Evolutionary conservation across 345 rosid genomes (phyloP).

Genomic region (Geranium rotundifolium): DNA sequence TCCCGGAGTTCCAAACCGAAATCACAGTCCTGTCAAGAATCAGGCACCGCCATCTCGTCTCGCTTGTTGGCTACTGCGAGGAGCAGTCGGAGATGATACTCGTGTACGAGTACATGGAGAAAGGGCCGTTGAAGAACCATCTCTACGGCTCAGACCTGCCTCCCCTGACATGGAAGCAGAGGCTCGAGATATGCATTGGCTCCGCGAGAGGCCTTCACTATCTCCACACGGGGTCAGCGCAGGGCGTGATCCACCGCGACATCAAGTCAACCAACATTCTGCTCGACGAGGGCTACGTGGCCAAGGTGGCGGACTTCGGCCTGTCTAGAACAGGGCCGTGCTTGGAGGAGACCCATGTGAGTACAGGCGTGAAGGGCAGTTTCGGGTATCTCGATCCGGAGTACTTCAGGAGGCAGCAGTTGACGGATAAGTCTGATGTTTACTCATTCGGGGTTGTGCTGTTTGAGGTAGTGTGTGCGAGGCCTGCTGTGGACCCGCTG

Average conservation of each 20-base stretch:
- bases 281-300: constrained; percentile 47
- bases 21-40: constrained; percentile 70
- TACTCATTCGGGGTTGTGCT: constrained; percentile 91
- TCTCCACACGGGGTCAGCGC: constrained; percentile 89
- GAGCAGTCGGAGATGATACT: constrained; percentile 92
- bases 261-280: constrained; percentile 85
- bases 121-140: constrained; percentile 79
- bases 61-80: constrained; percentile 85
- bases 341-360: constrained; percentile 82
- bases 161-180: constrained; percentile 80
- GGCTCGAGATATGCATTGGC: constrained; percentile 83
- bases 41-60: constrained; percentile 87
- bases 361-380: constrained; percentile 95
- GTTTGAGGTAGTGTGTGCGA: constrained; percentile 86
- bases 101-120: constrained; percentile 91
- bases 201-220: constrained; percentile 94
- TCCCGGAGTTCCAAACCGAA: constrained; percentile 89
- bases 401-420: constrained; percentile 88
- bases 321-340: constrained; percentile 94
- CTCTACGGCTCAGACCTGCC: constrained; percentile 53
- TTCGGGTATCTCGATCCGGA: constrained; percentile 96
- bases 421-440: constrained; percentile 91
- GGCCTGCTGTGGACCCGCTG: constrained; percentile 90
- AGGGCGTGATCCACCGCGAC: constrained; percentile 94
- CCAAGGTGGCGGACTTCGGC: constrained; percentile 97